Conservation (phyloP, 169 alveolate genomes). For the Cryptosporidium canis region DNA sequence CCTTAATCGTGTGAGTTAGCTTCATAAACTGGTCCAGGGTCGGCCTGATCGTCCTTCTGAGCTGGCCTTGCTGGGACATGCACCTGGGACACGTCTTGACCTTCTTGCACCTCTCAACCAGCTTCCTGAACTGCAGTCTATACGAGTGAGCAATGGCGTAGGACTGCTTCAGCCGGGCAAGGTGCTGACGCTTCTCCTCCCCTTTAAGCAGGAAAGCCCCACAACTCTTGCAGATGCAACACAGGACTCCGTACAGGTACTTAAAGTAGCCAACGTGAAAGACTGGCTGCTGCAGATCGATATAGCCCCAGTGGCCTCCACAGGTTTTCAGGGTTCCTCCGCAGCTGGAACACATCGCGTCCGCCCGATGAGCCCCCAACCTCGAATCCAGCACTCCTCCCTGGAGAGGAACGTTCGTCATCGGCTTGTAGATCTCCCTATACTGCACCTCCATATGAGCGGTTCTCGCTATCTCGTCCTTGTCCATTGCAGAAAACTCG, state of each 20-base stretch:
- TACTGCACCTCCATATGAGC: conserved; percentile 81
- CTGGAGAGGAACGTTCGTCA: conserved; percentile 81
- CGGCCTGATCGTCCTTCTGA: conserved; percentile 84
- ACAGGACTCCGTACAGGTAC: conserved; percentile 88
- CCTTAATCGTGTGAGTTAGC: conserved; percentile 82
- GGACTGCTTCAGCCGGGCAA: conserved; percentile 80
- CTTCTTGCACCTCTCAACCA: conserved; percentile 85
- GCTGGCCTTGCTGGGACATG: conserved; percentile 85
- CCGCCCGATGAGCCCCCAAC: conserved; percentile 73
- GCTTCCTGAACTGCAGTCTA: conserved; percentile 83
- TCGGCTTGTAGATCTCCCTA: conserved; percentile 82
- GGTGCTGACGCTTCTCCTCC: conserved; percentile 78
- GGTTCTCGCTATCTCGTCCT: conserved; percentile 80
- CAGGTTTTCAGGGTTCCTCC: conserved; percentile 88
- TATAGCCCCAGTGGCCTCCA: conserved; percentile 98
- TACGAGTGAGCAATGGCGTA: conserved; percentile 81
- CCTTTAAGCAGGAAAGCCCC: conserved; percentile 85
- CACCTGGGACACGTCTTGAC: conserved; percentile 85
- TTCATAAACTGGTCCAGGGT: conserved; percentile 88
- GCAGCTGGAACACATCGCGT: conserved; percentile 90
- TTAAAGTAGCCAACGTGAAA: conserved; percentile 98
- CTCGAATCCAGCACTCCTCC: conserved; percentile 84
- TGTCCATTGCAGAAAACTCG: conserved; percentile 83
- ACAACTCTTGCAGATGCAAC: conserved; percentile 93
- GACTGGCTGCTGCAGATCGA: conserved; percentile 94